These are phyloP conservation scores for Escovopsis weberi DNA, from an alignment of 2,329 filamentous ascomycete genomes.

Conservation along the genomic window DNA sequence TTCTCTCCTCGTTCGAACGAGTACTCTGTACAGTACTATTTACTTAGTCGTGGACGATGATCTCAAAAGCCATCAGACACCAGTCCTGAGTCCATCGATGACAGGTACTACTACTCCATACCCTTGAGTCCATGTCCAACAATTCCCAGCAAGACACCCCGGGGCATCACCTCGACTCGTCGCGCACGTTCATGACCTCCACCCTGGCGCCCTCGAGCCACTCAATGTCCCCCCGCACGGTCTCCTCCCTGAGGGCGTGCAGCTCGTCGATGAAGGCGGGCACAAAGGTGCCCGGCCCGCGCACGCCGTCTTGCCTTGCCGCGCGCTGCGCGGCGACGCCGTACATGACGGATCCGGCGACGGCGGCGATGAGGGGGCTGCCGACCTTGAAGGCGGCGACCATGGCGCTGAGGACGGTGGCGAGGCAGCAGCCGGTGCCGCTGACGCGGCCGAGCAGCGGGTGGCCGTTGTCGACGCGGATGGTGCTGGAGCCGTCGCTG, in stretches of 20 bases:
- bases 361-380: conserved; percentile 49
- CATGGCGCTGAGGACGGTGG: conserved; percentile 65
- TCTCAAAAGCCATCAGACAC: too few relatives aligned
- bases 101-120: too few relatives aligned
- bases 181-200: conserved; percentile 17
- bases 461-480: conserved; percentile 65
- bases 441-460: conserved; percentile 55
- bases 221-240: conserved; percentile 27
- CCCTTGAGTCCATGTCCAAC: too few relatives aligned
- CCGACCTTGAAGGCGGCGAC: conserved; percentile 49
- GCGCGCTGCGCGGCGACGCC: conserved; percentile 58
- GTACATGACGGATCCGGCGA: conserved; percentile 63
- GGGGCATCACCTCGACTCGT: background rate
- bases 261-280: conserved; percentile 70
- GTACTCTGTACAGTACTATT: background rate
- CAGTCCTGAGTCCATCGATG: too few relatives aligned
- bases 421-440: conserved; percentile 73
- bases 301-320: conserved; percentile 49
- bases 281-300: conserved; percentile 75
- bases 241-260: conserved; percentile 33
- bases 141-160: too few relatives aligned
- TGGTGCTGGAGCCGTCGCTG: conserved; percentile 55
- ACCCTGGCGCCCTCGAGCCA: conserved; percentile 42
- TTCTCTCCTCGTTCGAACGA: background rate
- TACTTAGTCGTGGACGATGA: too few relatives aligned